Conservation (phyloP, 441 rosid species). For the Mallotus repandus region DNA sequence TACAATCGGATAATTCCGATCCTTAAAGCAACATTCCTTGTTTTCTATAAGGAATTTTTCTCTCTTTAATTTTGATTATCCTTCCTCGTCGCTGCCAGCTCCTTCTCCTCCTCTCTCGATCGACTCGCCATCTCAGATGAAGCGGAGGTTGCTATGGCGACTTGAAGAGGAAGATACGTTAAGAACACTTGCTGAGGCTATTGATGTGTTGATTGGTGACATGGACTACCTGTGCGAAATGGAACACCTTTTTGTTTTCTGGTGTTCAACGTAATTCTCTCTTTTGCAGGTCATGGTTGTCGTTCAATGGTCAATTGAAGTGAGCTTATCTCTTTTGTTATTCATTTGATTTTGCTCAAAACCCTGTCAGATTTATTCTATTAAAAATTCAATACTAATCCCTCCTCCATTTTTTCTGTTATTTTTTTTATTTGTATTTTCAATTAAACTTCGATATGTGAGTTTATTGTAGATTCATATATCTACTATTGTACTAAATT, state of each 20-base stretch:
- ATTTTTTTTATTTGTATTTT: background rate
- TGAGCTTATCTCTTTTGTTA: no score
- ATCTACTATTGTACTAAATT: background rate
- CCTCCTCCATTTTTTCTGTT: background rate
- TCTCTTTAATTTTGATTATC: constrained; percentile 54
- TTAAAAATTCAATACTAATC: constrained; percentile 8
- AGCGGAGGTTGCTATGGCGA: constrained; percentile 46
- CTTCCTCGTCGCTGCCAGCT: constrained; percentile 50
- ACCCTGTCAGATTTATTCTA: constrained; percentile 31
- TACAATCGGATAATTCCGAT: constrained; percentile 91
- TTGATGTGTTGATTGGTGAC: constrained; percentile 51
- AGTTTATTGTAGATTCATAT: background rate
- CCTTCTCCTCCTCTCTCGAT: background rate
- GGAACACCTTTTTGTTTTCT: no score
- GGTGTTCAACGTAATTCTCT: no score
- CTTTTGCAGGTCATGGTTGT: no score
- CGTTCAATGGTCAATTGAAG: no score
- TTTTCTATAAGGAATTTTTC: constrained; percentile 47
- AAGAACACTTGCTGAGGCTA: constrained; percentile 72
- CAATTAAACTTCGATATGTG: constrained; percentile 16
- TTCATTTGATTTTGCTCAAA: constrained; percentile 29
- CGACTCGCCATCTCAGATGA: constrained; percentile 24
- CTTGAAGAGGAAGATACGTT: constrained; percentile 89
- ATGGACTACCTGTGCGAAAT: no score
- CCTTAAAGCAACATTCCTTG: constrained; percentile 41